Evolutionary conservation across 1,139 yeast genomes (phyloP).

Genomic region (Hansenula lynferdii): DNA sequence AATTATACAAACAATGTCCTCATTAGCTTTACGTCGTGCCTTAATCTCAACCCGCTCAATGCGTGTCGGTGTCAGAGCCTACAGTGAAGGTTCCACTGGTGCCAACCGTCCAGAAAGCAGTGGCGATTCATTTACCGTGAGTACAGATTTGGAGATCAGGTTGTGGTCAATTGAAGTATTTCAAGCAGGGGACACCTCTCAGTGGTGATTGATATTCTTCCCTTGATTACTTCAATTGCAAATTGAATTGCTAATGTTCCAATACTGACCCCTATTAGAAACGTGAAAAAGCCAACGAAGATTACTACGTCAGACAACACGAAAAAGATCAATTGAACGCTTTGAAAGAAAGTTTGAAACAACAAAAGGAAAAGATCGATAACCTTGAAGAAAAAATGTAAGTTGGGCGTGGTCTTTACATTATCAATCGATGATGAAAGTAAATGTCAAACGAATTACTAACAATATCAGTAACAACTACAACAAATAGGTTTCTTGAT

Average conservation of each 20-base stretch:
- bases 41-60: constrained; percentile 28
- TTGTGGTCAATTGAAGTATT: too few relatives aligned
- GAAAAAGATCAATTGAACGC: constrained; percentile 60
- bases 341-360: constrained; percentile 45
- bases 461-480: neutral
- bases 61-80: constrained; percentile 34
- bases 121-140: constrained; percentile 46
- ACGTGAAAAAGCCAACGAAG: constrained; percentile 72
- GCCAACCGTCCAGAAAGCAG: constrained; percentile 45
- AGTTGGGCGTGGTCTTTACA: neutral
- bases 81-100: constrained; percentile 52
- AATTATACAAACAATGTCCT: constrained; percentile 10
- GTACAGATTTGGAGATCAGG: constrained; percentile 15
- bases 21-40: constrained; percentile 33
- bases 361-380: constrained; percentile 38
- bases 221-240: neutral
- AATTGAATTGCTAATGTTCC: neutral
- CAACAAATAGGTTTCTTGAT: neutral
- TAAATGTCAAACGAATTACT: too few relatives aligned
- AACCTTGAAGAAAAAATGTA: constrained; percentile 22
- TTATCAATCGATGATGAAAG: neutral
- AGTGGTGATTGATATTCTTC: neutral
- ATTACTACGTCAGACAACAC: constrained; percentile 52
- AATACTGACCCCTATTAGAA: constrained; percentile 31
- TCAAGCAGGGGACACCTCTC: too few relatives aligned